phyloP scores from a whole-genome alignment of 2,329 filamentous ascomycete genomes.

The Teratosphaeria zuluensis region DNA sequence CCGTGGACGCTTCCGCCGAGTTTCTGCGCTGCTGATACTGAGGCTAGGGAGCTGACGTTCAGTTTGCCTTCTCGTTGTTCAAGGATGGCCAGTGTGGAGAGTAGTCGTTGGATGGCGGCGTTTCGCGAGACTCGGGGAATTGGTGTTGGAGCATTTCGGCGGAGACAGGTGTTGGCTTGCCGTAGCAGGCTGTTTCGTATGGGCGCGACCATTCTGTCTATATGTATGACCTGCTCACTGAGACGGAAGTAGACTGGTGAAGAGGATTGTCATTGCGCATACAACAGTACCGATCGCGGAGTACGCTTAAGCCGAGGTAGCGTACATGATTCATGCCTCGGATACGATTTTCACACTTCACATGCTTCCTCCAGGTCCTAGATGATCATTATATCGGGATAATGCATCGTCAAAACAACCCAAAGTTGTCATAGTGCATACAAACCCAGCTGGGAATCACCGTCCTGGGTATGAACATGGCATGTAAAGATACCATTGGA shows the following conservation, averaged over 20 bases:
- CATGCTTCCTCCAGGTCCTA: background rate
- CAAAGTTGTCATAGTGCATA: too few relatives aligned
- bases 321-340: background rate
- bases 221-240: background rate
- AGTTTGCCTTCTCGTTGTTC: conserved; percentile 89
- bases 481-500: too few relatives aligned
- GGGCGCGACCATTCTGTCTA: conserved; percentile 3
- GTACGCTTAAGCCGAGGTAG: background rate
- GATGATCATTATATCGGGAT: background rate
- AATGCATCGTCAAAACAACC: background rate
- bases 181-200: conserved; percentile 12
- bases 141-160: conserved; percentile 19
- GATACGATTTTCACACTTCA: background rate
- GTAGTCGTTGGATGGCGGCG: conserved; percentile 55
- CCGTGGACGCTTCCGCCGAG: conserved; percentile 77
- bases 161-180: conserved; percentile 23
- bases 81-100: conserved; percentile 82
- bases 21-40: conserved; percentile 76
- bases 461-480: too few relatives aligned
- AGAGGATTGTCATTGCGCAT: background rate
- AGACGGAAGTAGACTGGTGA: background rate
- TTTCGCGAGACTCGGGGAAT: conserved; percentile 35
- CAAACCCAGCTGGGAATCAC: too few relatives aligned
- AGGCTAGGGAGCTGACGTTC: conserved; percentile 69
- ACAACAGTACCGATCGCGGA: background rate